Conservation (phyloP, 1,284 basidiomycete genomes). For the Naganishia albida region DNA sequence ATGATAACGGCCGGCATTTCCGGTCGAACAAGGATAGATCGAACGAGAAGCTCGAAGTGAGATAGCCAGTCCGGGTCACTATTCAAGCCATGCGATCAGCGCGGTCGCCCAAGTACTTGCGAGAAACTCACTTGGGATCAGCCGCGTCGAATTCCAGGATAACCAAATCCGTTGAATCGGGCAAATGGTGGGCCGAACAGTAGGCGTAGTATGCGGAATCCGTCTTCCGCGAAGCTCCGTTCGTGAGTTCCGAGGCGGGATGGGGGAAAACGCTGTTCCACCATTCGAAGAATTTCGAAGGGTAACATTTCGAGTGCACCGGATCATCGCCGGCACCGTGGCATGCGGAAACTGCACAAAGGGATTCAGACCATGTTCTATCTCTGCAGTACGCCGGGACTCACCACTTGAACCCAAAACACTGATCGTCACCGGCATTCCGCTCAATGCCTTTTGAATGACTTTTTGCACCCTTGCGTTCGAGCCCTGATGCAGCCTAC, state of each 20-base stretch:
- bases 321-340: conserved; percentile 92
- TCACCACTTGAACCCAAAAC: conserved; percentile 83
- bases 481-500: conserved; percentile 74
- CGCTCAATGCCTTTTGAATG: conserved; percentile 78
- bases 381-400: conserved; percentile 43
- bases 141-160: conserved; percentile 90
- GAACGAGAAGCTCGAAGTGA: conserved; percentile 85
- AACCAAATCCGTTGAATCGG: conserved; percentile 86
- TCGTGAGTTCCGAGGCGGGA: conserved; percentile 89
- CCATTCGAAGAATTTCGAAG: conserved; percentile 88
- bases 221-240: conserved; percentile 84
- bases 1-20: conserved; percentile 86
- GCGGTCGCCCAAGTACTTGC: background rate
- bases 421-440: conserved; percentile 84
- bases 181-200: conserved; percentile 85
- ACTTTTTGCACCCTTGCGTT: conserved; percentile 81
- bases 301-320: conserved; percentile 80
- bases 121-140: conserved; percentile 70
- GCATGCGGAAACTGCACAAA: conserved; percentile 73
- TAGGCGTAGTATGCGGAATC: conserved; percentile 90
- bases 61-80: conserved; percentile 72
- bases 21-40: conserved; percentile 80
- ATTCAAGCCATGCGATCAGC: conserved; percentile 15
- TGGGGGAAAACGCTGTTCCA: conserved; percentile 93
- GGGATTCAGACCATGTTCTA: too few species aligned